phyloP scores from a whole-genome alignment of 345 rosid genomes.

The Lepidium didymum region DNA sequence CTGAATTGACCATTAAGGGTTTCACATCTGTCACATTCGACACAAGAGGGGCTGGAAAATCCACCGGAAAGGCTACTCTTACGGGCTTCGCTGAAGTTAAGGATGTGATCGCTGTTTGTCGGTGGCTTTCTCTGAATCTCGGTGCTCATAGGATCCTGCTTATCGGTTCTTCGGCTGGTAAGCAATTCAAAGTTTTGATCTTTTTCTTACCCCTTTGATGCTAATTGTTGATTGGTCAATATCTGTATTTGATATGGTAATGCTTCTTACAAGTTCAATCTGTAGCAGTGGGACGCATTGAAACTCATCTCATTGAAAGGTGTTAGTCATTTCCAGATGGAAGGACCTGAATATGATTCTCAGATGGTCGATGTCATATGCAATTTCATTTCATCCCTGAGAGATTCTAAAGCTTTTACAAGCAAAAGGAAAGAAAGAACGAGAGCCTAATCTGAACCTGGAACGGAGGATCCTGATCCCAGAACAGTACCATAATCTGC shows the following conservation, averaged over 20 bases:
- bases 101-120: conserved; percentile 81
- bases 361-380: conserved; percentile 62
- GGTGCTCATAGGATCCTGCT: conserved; percentile 56
- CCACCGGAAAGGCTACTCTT: conserved; percentile 79
- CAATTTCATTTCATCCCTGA: conserved; percentile 50
- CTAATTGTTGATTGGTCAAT: neutral
- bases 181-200: neutral
- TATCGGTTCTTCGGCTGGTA: conserved; percentile 93
- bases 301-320: conserved; percentile 82
- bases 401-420: neutral
- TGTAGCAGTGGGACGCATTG: conserved; percentile 45
- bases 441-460: conserved; percentile 41
- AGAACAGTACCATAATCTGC: conserved; percentile 87
- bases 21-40: conserved; percentile 73
- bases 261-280: neutral
- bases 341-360: conserved; percentile 77
- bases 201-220: neutral
- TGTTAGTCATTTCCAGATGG: conserved; percentile 90
- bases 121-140: conserved; percentile 51
- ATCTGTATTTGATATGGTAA: neutral
- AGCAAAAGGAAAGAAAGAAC: neutral
- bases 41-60: conserved; percentile 84
- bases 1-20: conserved; percentile 54
- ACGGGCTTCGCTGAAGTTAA: conserved; percentile 78
- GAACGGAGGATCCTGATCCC: conserved; percentile 73